Base-by-base conservation (phyloP, 2,329 filamentous ascomycete genomes). In the Lithohypha guttulata region DNA sequence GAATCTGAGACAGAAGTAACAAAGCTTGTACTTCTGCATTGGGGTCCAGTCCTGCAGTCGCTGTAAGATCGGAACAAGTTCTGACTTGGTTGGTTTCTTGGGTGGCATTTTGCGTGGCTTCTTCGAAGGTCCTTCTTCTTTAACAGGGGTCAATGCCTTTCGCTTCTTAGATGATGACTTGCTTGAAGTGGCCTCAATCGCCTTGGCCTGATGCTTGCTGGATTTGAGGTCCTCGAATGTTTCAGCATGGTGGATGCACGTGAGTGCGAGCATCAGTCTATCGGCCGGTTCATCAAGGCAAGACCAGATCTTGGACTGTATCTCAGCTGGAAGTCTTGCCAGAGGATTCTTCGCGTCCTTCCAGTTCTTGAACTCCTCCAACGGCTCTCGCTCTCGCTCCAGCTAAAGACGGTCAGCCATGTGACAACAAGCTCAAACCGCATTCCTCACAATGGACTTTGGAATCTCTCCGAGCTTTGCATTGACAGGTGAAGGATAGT, bases 51-150 rank as follows among this genome's bases (percentile, higher is more conserved):
- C 17, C 33, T 40, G 32, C n/a, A 49, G 32, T 14, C 48, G 41
- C 17, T 46, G 39, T 6, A 51, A 42, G 28, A 51, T 34, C 21
- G 44, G 40, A 19, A 51, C 41, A 19, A 47, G 42, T 34, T 49
- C 41, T 14, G 28, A 26, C 13, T 42, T 27, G 14, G 37, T 41
- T 6, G 26, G 26, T 14, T 22, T 30, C 20, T 31, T 34, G 18
- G 15, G 18, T 13, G 13, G 18, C 6, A 7, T 8, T 9, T 14
- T 34, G 6, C 18, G 10, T 8, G 19, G 7, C 14, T 15, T 38
- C 34, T 30, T 29, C 9, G 23, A 5, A n/a, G 26, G 22, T 6
- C 6, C 25, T 8, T 15, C 20, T 5, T 21, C 19, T 8, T n/a
- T 18, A 15, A 8, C 7, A 19, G 26, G 14, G 6, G 15, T 29